phyloP scores from a whole-genome alignment of 345 rosid species.

The Linum lewisii region DNA sequence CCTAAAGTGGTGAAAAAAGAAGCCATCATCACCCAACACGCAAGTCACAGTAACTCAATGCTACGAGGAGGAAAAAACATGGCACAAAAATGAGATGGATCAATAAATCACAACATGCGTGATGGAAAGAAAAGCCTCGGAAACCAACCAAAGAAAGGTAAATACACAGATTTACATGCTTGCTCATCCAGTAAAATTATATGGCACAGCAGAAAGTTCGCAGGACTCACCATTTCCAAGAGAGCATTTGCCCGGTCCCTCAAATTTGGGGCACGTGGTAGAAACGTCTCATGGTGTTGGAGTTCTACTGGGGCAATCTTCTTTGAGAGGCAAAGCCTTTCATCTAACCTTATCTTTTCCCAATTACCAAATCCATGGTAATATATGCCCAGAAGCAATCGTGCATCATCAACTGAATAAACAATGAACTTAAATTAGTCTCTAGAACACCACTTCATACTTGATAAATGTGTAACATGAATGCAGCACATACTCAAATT shows the following conservation, averaged over 20 bases:
- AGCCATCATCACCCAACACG: background rate
- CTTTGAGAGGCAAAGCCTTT: slow-evolving; percentile 77
- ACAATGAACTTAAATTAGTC: slow-evolving; percentile 8
- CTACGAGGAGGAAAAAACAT: background rate
- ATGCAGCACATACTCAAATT: slow-evolving; percentile 56
- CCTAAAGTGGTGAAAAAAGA: background rate
- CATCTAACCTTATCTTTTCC: slow-evolving; percentile 96
- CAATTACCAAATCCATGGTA: slow-evolving; percentile 96
- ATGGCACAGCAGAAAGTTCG: background rate
- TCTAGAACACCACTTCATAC: background rate
- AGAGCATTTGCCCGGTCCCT: slow-evolving; percentile 98
- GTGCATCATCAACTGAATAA: slow-evolving; percentile 85
- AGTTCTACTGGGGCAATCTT: slow-evolving; percentile 99
- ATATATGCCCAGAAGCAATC: slow-evolving; percentile 87
- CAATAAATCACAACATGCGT: background rate
- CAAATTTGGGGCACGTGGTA: slow-evolving; percentile 96
- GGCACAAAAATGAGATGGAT: background rate
- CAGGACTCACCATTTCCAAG: slow-evolving; percentile 68
- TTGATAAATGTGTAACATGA: background rate
- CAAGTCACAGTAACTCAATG: background rate
- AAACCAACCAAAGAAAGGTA: background rate
- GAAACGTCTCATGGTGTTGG: slow-evolving; percentile 97
- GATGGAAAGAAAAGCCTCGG: background rate
- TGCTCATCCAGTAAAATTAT: background rate
- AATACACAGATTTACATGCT: background rate